phyloP scores from a whole-genome alignment of 345 rosid species.

The Zanthoxylum bungeanum region DNA sequence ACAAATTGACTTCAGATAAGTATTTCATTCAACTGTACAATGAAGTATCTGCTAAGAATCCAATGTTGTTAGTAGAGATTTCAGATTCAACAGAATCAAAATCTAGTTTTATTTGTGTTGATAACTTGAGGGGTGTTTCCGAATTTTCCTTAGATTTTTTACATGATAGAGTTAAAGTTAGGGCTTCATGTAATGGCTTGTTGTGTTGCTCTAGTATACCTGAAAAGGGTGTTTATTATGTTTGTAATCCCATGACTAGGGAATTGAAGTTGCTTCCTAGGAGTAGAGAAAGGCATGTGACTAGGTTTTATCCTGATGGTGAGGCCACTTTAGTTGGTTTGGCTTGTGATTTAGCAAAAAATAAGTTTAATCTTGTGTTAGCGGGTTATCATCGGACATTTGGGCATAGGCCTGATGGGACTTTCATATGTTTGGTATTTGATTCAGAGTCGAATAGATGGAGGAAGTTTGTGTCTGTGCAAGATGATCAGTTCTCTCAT shows the following conservation, averaged over 20 bases:
- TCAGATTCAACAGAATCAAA: slow-evolving; percentile 48
- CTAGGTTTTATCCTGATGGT: slow-evolving; percentile 76
- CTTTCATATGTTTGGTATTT: slow-evolving; percentile 68
- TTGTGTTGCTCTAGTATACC: slow-evolving; percentile 87
- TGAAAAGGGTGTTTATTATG: slow-evolving; percentile 71
- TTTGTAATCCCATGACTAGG: slow-evolving; percentile 84
- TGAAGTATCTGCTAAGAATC: slow-evolving; percentile 44
- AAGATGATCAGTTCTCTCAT: slow-evolving; percentile 62
- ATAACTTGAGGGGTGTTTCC: slow-evolving; percentile 57
- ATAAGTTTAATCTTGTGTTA: slow-evolving; percentile 64
- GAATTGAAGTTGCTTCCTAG: slow-evolving; percentile 60
- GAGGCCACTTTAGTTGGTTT: slow-evolving; percentile 85
- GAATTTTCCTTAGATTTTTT: slow-evolving; percentile 71
- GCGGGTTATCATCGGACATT: slow-evolving; percentile 81
- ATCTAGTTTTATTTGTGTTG: slow-evolving; percentile 60
- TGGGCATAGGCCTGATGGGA: slow-evolving; percentile 80
- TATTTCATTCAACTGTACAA: slow-evolving; percentile 57
- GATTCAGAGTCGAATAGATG: slow-evolving; percentile 75
- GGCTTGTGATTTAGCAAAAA: slow-evolving; percentile 42
- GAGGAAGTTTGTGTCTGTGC: slow-evolving; percentile 71
- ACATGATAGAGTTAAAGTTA: slow-evolving; percentile 66
- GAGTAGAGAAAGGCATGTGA: slow-evolving; percentile 64
- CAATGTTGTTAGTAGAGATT: slow-evolving; percentile 58
- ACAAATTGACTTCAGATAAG: slow-evolving; percentile 49
- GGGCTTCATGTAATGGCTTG: slow-evolving; percentile 84